A percentile compares a stretch with the other conserved stretches of the same genome.
These are phyloP conservation scores for Clarireedia sp. DNA, from an alignment of 2,329 filamentous ascomycete species.

Conservation along the genomic window DNA sequence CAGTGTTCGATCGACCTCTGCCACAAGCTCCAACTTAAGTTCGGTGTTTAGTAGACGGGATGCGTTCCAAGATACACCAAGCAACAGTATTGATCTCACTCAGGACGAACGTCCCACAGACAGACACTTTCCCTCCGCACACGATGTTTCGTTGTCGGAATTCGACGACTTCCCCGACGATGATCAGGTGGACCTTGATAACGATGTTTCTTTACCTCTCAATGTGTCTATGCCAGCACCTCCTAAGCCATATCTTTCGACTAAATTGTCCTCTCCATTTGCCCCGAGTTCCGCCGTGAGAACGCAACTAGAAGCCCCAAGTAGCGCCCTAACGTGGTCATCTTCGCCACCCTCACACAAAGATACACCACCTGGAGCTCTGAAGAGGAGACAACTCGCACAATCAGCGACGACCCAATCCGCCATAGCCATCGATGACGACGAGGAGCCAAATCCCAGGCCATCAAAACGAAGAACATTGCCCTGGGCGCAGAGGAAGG, in stretches of 20 bases:
- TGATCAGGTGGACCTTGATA: constrained; percentile 62
- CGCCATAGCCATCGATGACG: constrained; percentile 3
- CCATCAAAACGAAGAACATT: constrained; percentile 32
- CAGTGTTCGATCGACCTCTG: constrained; percentile 8
- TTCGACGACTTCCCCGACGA: constrained; percentile 87
- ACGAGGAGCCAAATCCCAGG: constrained; percentile 19
- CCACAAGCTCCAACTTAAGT: not conserved
- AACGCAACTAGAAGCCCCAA: constrained; percentile 11
- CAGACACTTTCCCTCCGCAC: constrained; percentile 10
- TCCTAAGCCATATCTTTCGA: constrained; percentile 39
- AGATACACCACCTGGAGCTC: constrained; percentile 25
- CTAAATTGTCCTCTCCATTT: constrained; percentile 13
- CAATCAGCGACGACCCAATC: constrained; percentile 7
- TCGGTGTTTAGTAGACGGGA: constrained; percentile 36
- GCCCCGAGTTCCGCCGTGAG: not conserved
- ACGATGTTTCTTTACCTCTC: constrained; percentile 35
- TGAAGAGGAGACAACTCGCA: constrained; percentile 12
- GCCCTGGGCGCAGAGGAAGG: constrained; percentile 26
- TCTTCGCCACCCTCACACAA: constrained; percentile 42
- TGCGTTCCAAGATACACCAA: constrained; percentile 40
- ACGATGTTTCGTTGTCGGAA: constrained; percentile 48
- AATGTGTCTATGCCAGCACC: constrained; percentile 19
- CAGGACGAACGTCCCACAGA: constrained; percentile 24
- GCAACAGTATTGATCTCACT: constrained; percentile 31
- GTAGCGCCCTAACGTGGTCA: constrained; percentile 29